Base-by-base conservation (phyloP, 2,329 filamentous ascomycete species). In the Penicillium oxalicum region DNA sequence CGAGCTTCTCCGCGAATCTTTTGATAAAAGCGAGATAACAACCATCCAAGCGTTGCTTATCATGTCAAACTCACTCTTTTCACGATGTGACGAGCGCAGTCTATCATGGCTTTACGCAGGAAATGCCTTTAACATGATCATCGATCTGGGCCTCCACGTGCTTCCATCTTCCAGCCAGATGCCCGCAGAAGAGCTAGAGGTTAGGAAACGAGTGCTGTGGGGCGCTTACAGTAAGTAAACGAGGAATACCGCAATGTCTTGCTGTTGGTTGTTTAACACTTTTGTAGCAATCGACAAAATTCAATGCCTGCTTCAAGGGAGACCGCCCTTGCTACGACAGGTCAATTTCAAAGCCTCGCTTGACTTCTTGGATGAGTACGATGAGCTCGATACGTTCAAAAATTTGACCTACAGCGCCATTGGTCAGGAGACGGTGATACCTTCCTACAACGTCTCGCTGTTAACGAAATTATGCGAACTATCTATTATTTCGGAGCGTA, bases 61-160 rank as follows among this genome's bases (percentile, higher is more conserved):
- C 2, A 76, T 80, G 70, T 72, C 73, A 0, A 75, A 74, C 37
- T 74, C 75, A 0, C 58, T 79, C 0, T 79, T 79, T 50, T 71
- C 77, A 0, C 63, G 74, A 9, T 72, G 77, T 18, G 76, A 79
- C 45, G 75, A 79, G 52, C 64, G 72, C 40, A 78, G 75, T 51
- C 69, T 73, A 5, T 72, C 75, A 0, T 81, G 78, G 78, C 54
- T 79, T 1, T 80, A 79, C 49, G 66, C 73, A 11, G 77, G 77
- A 1, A 66, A 74, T 13, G 77, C 77, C 0, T 75, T 77, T 48
- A 71, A 74, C 4, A 79, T 79, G 72, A 68, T 79, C 13, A 70
- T 73, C 45, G 77, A 80, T 56, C 61, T 80, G 4, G 71, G 74
- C 0, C 66, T 79, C 42, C 76, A 79, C 56, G 68, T 78, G 2